Conservation (phyloP, 2,329 filamentous ascomycete species). For the Ophiostoma perfectum region DNA sequence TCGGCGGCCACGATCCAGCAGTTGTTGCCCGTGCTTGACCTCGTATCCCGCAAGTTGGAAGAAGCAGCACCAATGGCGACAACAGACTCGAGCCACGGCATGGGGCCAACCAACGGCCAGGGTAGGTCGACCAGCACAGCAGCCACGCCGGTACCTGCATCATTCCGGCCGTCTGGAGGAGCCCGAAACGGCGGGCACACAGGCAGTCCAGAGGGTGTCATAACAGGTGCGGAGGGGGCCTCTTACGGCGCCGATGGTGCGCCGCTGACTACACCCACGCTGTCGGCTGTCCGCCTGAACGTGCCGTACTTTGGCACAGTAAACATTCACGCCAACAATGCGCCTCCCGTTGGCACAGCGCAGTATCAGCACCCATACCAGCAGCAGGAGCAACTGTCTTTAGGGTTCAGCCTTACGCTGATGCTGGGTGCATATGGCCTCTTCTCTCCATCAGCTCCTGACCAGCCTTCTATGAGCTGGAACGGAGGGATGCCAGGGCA, state of each 20-base stretch:
- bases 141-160: neutral
- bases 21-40: constrained; percentile 40
- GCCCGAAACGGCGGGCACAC: neutral
- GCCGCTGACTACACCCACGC: neutral
- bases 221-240: neutral
- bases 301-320: constrained; percentile 46
- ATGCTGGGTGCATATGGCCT: neutral
- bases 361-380: constrained; percentile 9
- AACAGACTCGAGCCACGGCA: neutral
- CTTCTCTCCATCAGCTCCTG: neutral
- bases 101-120: neutral
- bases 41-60: constrained; percentile 22
- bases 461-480: constrained; percentile 15
- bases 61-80: neutral
- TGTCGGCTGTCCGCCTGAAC: constrained; percentile 35
- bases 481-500: neutral
- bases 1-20: constrained; percentile 41
- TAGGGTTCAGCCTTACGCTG: neutral
- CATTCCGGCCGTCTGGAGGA: neutral
- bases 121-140: neutral
- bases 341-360: neutral
- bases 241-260: neutral
- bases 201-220: neutral
- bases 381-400: neutral
- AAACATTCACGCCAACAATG: constrained; percentile 36